Conservation (phyloP, 352 stramenopile species). For the Aphanomyces invadans region DNA sequence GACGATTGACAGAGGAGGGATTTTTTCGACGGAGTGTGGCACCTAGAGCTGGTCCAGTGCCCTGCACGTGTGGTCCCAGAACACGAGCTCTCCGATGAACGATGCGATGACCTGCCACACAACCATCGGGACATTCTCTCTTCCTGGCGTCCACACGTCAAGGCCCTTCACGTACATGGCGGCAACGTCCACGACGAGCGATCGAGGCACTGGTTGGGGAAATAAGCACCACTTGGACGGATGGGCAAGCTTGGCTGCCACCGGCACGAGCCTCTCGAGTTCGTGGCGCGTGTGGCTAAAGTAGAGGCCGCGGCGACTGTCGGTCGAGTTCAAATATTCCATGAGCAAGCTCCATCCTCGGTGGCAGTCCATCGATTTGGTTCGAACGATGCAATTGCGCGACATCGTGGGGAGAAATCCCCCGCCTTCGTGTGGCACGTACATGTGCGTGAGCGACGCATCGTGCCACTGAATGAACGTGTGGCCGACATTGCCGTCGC, state of each 20-base stretch:
- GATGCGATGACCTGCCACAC: neutral
- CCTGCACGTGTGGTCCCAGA: neutral
- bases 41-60: neutral
- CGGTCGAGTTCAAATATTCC: slow-evolving; percentile 3
- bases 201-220: neutral
- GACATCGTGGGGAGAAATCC: neutral
- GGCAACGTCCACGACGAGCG: slow-evolving; percentile 1
- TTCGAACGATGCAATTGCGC: neutral
- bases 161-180: neutral
- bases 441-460: neutral
- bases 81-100: neutral
- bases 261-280: neutral
- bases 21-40: too few species aligned
- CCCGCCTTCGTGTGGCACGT: neutral
- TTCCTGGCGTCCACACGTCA: neutral
- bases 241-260: slow-evolving; percentile 2
- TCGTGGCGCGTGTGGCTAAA: neutral
- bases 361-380: neutral
- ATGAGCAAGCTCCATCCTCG: neutral
- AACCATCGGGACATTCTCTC: neutral
- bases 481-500: neutral
- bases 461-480: neutral
- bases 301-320: neutral
- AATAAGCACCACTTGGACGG: slow-evolving; percentile 6
- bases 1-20: too few species aligned